phyloP scores from a whole-genome alignment of 805 yeast genomes.

The Sungouiozyma ichnusensis region DNA sequence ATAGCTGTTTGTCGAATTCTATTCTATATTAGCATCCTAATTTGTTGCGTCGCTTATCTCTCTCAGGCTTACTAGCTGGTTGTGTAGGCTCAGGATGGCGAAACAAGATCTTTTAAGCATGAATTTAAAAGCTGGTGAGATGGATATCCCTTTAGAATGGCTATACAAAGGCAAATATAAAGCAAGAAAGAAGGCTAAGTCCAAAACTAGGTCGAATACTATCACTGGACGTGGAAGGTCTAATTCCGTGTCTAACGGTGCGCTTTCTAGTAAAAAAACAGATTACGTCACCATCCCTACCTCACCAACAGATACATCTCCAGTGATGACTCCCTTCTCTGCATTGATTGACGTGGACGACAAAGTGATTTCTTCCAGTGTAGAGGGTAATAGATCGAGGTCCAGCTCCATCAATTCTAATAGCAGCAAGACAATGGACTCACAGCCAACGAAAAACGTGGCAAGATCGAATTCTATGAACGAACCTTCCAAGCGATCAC shows the following conservation, averaged over 20 bases:
- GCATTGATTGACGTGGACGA: background rate
- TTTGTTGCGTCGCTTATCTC: too few relatives aligned
- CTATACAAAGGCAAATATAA: slow-evolving; percentile 57
- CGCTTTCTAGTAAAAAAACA: background rate
- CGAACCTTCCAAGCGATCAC: slow-evolving; percentile 17
- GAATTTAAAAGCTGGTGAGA: slow-evolving; percentile 7
- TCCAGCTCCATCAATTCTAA: background rate
- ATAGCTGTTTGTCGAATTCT: too few relatives aligned
- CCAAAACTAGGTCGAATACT: background rate
- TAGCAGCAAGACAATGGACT: background rate
- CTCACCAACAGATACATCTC: background rate
- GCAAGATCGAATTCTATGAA: slow-evolving; percentile 14
- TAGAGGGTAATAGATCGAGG: slow-evolving; percentile 1
- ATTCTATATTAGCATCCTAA: too few relatives aligned
- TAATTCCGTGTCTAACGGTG: background rate
- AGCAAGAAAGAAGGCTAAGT: slow-evolving; percentile 2
- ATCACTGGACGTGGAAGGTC: background rate
- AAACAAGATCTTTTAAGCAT: background rate
- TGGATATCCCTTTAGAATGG: slow-evolving; percentile 76
- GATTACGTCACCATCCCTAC: background rate
- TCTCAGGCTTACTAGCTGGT: too few relatives aligned
- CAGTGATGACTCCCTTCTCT: background rate
- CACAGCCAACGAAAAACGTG: slow-evolving; percentile 3
- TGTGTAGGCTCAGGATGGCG: background rate
- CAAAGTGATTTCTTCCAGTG: background rate